Base-by-base conservation (phyloP, 371 early-diverging fungal species). In the Circinella minor region DNA sequence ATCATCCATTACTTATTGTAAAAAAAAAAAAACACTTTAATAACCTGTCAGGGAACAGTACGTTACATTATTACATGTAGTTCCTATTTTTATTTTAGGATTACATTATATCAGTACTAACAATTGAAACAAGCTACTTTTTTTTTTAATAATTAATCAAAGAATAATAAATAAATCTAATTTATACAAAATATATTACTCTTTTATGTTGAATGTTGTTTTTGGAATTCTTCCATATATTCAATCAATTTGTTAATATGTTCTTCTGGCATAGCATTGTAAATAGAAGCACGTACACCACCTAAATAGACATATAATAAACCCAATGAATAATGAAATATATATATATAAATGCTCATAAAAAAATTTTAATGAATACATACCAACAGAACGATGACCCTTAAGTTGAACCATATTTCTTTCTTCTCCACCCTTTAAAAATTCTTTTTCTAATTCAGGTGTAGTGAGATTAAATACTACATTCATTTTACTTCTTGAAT, bases 201-300 rank as follows among this genome's bases (percentile, higher is more conserved):
- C 27, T 1, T 43, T 43, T 43, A 69, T 55, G 36, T 54, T 49
- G 73, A 66, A 57, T 83, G 77, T 51, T 76, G 66, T 59, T 78
- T 74, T 74, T 89, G 90, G 86, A 97, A 97, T 65, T 91, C 91
- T 55, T 80, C 74, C 92, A 96, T 91, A 71, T 90, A 97, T 4
- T 70, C 79, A 6, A 92, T 90, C 64, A 98, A 75, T 38, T 80
- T 83, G 69, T 92, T 83, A 3, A 94, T 94, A 59, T 91, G 94
- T 54, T 96, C 94, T 65, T 91, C 76, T 4, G 94, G 86, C 86
- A 97, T 86, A 36, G 98, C 97, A 75, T 99, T 99, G 81, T 99
- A 99, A 51, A 98, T 87, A 51, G 93, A 93, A 18, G 94, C 93
- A 48, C 99, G 87, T 67, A 98, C 91, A 37, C 99, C 99, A 63